Conservation (phyloP, 352 stramenopile genomes). For the Peronospora destructor region DNA sequence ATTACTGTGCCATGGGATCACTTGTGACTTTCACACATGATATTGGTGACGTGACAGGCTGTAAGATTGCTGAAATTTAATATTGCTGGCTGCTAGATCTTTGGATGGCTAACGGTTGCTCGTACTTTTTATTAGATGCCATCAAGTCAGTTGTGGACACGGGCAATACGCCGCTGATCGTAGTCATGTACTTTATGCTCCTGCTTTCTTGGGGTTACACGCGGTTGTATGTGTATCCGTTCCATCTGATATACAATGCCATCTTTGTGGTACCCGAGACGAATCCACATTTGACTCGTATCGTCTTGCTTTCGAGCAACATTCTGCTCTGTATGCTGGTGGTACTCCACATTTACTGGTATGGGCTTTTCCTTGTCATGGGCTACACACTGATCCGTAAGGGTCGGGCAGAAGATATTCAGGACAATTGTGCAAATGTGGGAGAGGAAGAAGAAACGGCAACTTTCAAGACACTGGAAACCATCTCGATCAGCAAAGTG, state of each 20-base stretch:
- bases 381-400: conserved; percentile 38
- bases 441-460: conserved; percentile 7
- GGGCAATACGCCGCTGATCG: conserved; percentile 25
- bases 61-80: conserved; percentile 15
- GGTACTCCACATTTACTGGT: conserved; percentile 46
- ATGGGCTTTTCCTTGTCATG: conserved; percentile 40
- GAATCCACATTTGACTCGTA: conserved; percentile 20
- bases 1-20: conserved; percentile 38
- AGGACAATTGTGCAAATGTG: conserved; percentile 32
- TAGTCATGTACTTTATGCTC: conserved; percentile 30
- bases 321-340: conserved; percentile 37
- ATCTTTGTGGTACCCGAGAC: conserved; percentile 18
- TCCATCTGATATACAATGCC: conserved; percentile 28
- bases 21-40: conserved; percentile 50
- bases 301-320: conserved; percentile 30
- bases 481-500: conserved; percentile 14
- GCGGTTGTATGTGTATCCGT: conserved; percentile 39
- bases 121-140: conserved; percentile 32
- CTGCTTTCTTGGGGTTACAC: conserved; percentile 39
- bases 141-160: conserved; percentile 67
- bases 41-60: conserved; percentile 45
- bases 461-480: conserved; percentile 10
- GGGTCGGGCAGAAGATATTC: conserved; percentile 36
- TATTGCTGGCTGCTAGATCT: no score
- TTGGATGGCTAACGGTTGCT: conserved; percentile 7